Evolutionary conservation across 176 grass and related monocot genomes (phyloP).

Genomic region (Hordeum vulgare): MorexV3_pseudomolecules_assembly NC_058519.1:505803017-505803516

Average conservation of each 20-base stretch:
- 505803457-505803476: not conserved
- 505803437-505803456: conserved; percentile 5
- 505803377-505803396: conserved; percentile 49
- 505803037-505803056: conserved; percentile 87
- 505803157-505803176: not conserved
- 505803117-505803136: not conserved
- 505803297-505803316: conserved; percentile 67
- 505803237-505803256: conserved; percentile 78
- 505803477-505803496: not conserved
- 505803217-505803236: conserved; percentile 57
- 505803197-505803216: conserved; percentile 59
- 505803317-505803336: conserved; percentile 72
- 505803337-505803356: conserved; percentile 67
- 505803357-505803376: conserved; percentile 42
- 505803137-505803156: not conserved
- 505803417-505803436: conserved; percentile 31
- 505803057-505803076: conserved; percentile 62
- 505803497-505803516: not conserved
- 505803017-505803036: conserved; percentile 68
- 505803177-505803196: conserved; percentile 63
- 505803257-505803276: conserved; percentile 67
- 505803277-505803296: conserved; percentile 34
- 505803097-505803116: conserved; percentile 39
- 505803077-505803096: conserved; percentile 80
- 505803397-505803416: conserved; percentile 36